A percentile compares a stretch with the other conserved stretches of the same genome.
Evolutionary conservation across 345 rosid genomes (phyloP).

Genomic region (Populus deltoides): DNA sequence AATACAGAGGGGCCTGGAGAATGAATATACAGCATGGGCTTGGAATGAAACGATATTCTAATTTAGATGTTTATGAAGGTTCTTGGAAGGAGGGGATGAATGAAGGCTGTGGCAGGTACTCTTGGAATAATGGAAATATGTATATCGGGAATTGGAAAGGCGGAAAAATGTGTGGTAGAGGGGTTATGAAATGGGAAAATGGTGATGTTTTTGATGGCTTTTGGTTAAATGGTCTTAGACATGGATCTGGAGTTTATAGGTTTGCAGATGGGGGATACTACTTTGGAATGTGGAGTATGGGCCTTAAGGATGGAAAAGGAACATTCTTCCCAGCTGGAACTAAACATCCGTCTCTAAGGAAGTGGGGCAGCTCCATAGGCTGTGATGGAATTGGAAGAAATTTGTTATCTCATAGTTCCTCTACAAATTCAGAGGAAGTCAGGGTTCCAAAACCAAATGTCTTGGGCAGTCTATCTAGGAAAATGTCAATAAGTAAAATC

Average conservation of each 20-base stretch:
- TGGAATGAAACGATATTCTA: slow-evolving; percentile 68
- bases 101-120: slow-evolving; percentile 80
- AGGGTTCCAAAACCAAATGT: slow-evolving; percentile 33
- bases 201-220: slow-evolving; percentile 77
- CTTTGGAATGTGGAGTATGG: slow-evolving; percentile 76
- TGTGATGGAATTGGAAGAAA: slow-evolving; percentile 45
- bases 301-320: slow-evolving; percentile 89
- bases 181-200: slow-evolving; percentile 83
- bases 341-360: slow-evolving; percentile 62
- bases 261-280: slow-evolving; percentile 78
- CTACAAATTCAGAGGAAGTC: slow-evolving; percentile 43
- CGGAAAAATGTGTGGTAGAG: slow-evolving; percentile 81
- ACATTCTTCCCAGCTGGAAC: slow-evolving; percentile 76
- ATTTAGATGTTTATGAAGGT: slow-evolving; percentile 77
- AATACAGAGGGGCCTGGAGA: slow-evolving; percentile 77
- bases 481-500: slow-evolving; percentile 39
- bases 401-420: slow-evolving; percentile 43
- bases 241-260: slow-evolving; percentile 81
- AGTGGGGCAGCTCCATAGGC: slow-evolving; percentile 44
- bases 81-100: slow-evolving; percentile 83
- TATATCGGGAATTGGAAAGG: slow-evolving; percentile 81
- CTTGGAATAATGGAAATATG: slow-evolving; percentile 73
- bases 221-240: slow-evolving; percentile 76
- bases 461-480: slow-evolving; percentile 55
- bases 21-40: slow-evolving; percentile 79